Conservation (phyloP, 176 grass and related monocot genomes). For the Oryza meridionalis region DNA sequence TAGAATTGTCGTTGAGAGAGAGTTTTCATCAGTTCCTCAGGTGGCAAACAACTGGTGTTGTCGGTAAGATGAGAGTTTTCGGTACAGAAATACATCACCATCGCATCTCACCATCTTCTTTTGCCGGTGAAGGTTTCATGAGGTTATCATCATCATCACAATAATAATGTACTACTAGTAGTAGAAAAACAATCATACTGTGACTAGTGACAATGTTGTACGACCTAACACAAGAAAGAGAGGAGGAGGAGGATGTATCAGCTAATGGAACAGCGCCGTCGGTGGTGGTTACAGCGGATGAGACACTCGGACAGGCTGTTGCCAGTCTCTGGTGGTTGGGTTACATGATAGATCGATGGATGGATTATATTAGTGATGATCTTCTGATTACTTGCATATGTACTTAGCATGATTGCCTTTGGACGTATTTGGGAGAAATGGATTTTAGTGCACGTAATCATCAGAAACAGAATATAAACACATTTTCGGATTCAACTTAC, state of each 20-base stretch:
- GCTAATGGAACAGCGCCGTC: constrained; percentile 25
- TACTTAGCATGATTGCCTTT: constrained; percentile 24
- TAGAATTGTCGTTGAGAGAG: neutral
- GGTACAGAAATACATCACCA: neutral
- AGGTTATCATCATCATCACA: constrained; percentile 2
- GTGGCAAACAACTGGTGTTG: neutral
- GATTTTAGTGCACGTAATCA: constrained; percentile 30
- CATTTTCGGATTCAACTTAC: neutral
- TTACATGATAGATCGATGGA: constrained; percentile 11
- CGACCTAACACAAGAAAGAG: constrained; percentile 24
- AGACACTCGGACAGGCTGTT: constrained; percentile 40
- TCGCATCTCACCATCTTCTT: constrained; percentile 22
- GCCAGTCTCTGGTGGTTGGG: constrained; percentile 42
- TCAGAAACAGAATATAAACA: neutral
- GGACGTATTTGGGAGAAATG: constrained; percentile 23
- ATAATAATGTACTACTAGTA: constrained; percentile 10
- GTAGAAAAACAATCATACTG: neutral
- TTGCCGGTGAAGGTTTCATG: constrained; percentile 29
- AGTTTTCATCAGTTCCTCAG: constrained; percentile 6
- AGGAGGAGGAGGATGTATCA: constrained; percentile 2
- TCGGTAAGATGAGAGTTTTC: constrained; percentile 12
- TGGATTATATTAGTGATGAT: constrained; percentile 21
- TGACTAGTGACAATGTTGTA: constrained; percentile 25
- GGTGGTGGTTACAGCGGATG: constrained; percentile 37
- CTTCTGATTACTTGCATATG: constrained; percentile 21